phyloP scores from a whole-genome alignment of 106 monocot species.

The Platanthera guangdongensis region DNA sequence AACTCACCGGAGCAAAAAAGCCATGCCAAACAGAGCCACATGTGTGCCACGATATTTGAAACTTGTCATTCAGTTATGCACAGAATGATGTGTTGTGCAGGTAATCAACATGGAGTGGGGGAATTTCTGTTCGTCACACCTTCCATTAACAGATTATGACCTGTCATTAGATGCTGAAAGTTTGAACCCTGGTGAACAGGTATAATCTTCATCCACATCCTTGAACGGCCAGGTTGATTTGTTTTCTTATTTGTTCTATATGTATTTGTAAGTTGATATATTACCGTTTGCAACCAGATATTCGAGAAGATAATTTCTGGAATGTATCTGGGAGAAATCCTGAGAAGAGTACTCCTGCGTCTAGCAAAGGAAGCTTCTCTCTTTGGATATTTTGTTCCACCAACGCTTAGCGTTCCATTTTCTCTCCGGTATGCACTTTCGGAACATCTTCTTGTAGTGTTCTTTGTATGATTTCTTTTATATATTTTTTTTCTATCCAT shows the following conservation, averaged over 20 bases:
- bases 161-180: constrained; percentile 48
- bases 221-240: neutral
- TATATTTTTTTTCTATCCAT: too few species aligned
- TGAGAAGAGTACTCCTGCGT: constrained; percentile 44
- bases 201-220: neutral
- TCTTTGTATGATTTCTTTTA: too few species aligned
- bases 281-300: constrained; percentile 17
- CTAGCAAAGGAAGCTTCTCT: constrained; percentile 27
- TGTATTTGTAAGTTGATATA: neutral
- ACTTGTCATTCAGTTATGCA: too few species aligned
- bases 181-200: constrained; percentile 72
- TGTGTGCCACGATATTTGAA: too few species aligned
- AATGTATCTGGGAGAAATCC: constrained; percentile 70
- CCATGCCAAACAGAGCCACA: too few species aligned
- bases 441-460: too few species aligned
- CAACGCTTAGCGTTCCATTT: constrained; percentile 45
- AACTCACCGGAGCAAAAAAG: too few species aligned
- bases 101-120: constrained; percentile 74
- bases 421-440: constrained; percentile 24
- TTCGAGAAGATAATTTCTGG: constrained; percentile 74
- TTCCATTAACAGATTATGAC: constrained; percentile 65
- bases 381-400: constrained; percentile 43
- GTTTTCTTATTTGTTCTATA: neutral
- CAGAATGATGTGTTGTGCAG: constrained; percentile 13
- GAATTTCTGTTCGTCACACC: constrained; percentile 27